Conservation (phyloP, 306 rosid genomes). For the Casuarina glauca region DNA sequence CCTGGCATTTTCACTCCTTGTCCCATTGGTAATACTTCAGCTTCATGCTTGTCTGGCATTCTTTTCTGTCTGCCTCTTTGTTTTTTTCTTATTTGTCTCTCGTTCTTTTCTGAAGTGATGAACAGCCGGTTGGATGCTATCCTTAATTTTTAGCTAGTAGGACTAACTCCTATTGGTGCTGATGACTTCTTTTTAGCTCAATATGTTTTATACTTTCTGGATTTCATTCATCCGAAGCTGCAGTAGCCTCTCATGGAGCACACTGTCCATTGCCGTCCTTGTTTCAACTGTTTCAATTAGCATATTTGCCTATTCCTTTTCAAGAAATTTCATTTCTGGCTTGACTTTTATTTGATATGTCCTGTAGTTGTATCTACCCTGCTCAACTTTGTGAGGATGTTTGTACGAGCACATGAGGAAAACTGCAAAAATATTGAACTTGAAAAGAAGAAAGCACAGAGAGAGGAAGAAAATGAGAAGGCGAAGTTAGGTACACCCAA, state of each 20-base stretch:
- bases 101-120: not conserved
- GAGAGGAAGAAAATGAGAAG: slow-evolving; percentile 68
- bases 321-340: not conserved
- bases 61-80: not conserved
- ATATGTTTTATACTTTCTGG: not conserved
- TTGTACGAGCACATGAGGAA: slow-evolving; percentile 60
- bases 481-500: slow-evolving; percentile 41
- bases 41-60: too few relatives aligned
- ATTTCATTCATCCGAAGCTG: not conserved
- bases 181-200: not conserved
- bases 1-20: too few relatives aligned
- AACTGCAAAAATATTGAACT: slow-evolving; percentile 66
- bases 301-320: not conserved
- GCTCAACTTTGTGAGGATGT: slow-evolving; percentile 75
- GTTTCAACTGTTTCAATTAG: not conserved
- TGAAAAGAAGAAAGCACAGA: slow-evolving; percentile 61
- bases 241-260: not conserved
- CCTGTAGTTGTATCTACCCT: slow-evolving; percentile 68
- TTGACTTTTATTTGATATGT: slow-evolving; percentile 1
- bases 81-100: not conserved
- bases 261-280: not conserved
- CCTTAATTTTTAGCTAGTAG: not conserved
- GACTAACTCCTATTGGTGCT: not conserved
- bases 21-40: not conserved
- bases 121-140: not conserved